Evolutionary conservation across 2,329 filamentous ascomycete genomes (phyloP), one percentile per base, ranked within the genome.

Genomic region (Teratosphaeria epicoccoides): DNA sequence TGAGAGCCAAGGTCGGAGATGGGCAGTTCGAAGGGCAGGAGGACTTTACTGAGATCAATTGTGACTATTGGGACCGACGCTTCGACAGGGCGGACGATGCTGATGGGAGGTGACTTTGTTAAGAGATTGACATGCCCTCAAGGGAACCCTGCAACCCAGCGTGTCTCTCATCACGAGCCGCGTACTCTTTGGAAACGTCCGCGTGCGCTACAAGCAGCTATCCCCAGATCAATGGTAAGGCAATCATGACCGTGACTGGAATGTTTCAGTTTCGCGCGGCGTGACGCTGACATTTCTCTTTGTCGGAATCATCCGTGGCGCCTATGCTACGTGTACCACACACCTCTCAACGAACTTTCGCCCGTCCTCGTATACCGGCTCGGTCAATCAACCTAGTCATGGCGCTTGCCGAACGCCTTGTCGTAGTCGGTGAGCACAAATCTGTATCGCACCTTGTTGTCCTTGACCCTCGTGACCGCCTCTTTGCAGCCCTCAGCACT

Each of bases 381-480:
- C 33, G 33, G 10, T 2, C n/a, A 17, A 40, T 40, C n/a, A 17
- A 40, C 20, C n/a, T 40, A 40, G 14, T 40, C 33, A 40, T n/a
- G 14, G 29, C 69, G 63, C 69, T 75, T 71, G 46, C 80, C 81
- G 64, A 87, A 87, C 0, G 73, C 79, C 72, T 84, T 81, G 60
- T 87, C 80, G 60, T 78, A 87, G 9, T 79, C 79, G 11, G 79
- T 81, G 61, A 90, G 67, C 0, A 84, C 87, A 40, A 52, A 83
- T 40, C 87, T 76, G 66, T 87, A 91, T 28, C 77, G 76, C 12
- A 89, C 83, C 65, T 85, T 85, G 57, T 80, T 80, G 63, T 84
- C 80, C 53, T 68, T 66, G 48, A 90, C 78, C 57, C 82, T 76
- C 66, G 82, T 76, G 17, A 88, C 78, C 0, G 81, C 85, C 71